Base-by-base conservation (phyloP, 495 filamentous ascomycete genomes). In the Parathielavia hyrcaniae region DNA sequence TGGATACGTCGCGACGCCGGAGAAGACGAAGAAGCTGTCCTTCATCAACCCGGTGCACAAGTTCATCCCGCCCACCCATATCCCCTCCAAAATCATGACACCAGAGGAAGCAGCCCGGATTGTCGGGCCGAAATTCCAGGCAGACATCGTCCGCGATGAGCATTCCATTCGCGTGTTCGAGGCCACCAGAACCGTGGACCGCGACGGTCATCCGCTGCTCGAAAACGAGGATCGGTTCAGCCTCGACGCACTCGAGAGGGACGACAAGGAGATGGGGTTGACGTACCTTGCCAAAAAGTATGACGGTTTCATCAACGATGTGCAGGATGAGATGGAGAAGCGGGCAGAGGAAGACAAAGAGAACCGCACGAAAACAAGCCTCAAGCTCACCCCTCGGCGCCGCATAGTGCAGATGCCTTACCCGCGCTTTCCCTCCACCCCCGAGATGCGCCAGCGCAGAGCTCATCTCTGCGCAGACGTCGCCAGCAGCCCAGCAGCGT, bases 41-140 rank as follows among this genome's bases (percentile, higher is more conserved):
- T 71, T 71, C 44, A 38, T 63, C 32, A 65, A 44, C 53, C 67
- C 69, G 10, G 52, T 71, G 6, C 54, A 59, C 17, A 61, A 53
- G 38, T 66, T 66, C 44, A 44, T 50, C 1, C 52, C 59, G 0
- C 65, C 65, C 4, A 48, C 20, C 12, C 50, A 66, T 16, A 58
- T 65, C 14, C 67, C 67, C 11, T 47, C 56, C 10, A 50, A 53
- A 22, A 14, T 66, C 38, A 51, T 68, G 60, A 59, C 55, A 12
- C 17, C 47, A 12, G 17, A n/a, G 3, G 50, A 58, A 16, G 63
- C 50, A 16, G 48, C 57, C 10, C 50, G 34, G 35, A 50, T 63
- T 17, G 12, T 55, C 13, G 5, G 26, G 19, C 47, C 55, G 12
- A 59, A 61, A 36, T 40, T 58, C 16, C 56, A 50, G 46, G 59